Percentiles rank a stretch among this genome's conserved stretches.
Evolutionary conservation across 1,139 yeast genomes (phyloP).

Genomic region (Kazachstania sp.): DNA sequence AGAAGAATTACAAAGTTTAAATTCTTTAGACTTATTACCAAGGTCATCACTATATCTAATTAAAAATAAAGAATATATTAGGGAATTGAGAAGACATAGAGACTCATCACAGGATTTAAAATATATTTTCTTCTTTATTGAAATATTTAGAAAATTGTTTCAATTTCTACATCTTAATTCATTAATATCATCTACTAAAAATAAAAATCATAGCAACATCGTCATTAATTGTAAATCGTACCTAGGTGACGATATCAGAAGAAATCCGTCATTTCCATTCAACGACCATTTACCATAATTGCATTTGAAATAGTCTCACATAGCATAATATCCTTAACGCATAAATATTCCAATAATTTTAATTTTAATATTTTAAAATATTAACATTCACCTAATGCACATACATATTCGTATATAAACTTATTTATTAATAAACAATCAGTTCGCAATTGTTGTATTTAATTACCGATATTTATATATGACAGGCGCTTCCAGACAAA

Average conservation of each 20-base stretch:
- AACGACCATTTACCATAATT: not conserved
- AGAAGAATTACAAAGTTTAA: not conserved
- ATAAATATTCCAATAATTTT: too few species aligned
- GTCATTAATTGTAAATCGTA: not conserved
- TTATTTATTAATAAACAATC: too few species aligned
- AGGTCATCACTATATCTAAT: not conserved
- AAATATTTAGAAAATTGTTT: not conserved
- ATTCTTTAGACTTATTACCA: not conserved
- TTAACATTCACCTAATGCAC: too few species aligned
- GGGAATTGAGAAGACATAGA: not conserved
- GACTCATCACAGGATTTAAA: constrained; percentile 3
- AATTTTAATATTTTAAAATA: too few species aligned
- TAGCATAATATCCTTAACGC: too few species aligned
- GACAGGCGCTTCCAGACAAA: too few species aligned
- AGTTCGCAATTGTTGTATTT: too few species aligned
- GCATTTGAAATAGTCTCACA: too few species aligned
- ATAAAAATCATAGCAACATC: not conserved
- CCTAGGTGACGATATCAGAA: not conserved
- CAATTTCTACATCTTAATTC: not conserved
- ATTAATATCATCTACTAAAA: not conserved
- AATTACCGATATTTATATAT: too few species aligned
- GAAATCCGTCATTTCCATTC: not conserved
- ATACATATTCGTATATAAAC: too few species aligned
- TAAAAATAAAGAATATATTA: not conserved
- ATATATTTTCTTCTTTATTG: not conserved